A percentile compares a stretch with the other conserved stretches of the same genome.
Evolutionary conservation across 2,329 filamentous ascomycete genomes (phyloP).

Genomic region (Cephalotrichum gorgonifer): DNA sequence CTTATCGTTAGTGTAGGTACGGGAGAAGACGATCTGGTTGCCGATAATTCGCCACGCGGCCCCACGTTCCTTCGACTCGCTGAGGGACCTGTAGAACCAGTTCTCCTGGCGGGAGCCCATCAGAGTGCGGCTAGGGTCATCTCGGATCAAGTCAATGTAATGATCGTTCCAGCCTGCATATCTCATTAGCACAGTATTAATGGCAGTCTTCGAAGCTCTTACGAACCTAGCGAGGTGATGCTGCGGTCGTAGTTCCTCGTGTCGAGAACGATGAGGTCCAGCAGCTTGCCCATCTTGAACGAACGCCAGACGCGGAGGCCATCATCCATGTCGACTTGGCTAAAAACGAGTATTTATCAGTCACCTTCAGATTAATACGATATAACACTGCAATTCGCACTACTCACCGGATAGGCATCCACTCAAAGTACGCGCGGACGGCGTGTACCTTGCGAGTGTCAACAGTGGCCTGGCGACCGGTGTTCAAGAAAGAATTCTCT

Average conservation of each 20-base stretch:
- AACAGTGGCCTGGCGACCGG: conserved; percentile 44
- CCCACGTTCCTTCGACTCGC: conserved; percentile 48
- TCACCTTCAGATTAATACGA: conserved; percentile 49
- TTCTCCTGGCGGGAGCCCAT: conserved; percentile 66
- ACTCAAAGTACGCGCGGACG: conserved; percentile 60
- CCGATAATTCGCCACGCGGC: conserved; percentile 63
- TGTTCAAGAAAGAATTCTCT: conserved; percentile 51
- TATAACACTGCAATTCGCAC: neutral
- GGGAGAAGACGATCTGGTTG: conserved; percentile 59
- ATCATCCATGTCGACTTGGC: conserved; percentile 58
- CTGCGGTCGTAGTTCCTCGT: conserved; percentile 59
- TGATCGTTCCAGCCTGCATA: conserved; percentile 40
- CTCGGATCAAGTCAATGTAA: conserved; percentile 50
- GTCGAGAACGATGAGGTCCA: conserved; percentile 60
- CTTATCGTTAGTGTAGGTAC: conserved; percentile 25
- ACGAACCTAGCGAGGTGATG: conserved; percentile 37
- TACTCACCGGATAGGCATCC: conserved; percentile 27
- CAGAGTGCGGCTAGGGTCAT: conserved; percentile 54
- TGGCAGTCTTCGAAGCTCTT: too few relatives aligned
- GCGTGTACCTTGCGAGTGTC: conserved; percentile 66
- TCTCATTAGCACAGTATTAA: conserved; percentile 3
- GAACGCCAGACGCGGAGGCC: conserved; percentile 58
- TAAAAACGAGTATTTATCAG: too few relatives aligned
- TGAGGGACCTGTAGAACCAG: conserved; percentile 59
- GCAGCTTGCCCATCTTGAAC: conserved; percentile 54